Evolutionary conservation across 805 yeast species (phyloP), one percentile per base, ranked within the genome.

Genomic region (Kazachstania africana): DNA sequence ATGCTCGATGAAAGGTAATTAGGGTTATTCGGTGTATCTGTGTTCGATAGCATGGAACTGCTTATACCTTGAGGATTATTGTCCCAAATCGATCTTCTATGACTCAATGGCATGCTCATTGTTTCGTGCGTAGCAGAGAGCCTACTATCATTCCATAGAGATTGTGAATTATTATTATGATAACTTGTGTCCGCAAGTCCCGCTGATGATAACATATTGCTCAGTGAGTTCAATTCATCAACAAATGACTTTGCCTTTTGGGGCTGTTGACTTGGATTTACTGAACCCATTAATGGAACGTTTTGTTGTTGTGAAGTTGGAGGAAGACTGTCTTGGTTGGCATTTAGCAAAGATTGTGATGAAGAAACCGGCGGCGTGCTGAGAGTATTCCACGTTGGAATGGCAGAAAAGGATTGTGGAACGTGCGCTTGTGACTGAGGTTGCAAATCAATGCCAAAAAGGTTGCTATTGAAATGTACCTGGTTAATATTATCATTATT

Each of bases 81-180:
- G 24, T 48, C 50, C 58, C 58, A 53, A 13, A 53, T 51, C 4
- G 58, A 53, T 26, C 40, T 43, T 16, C 44, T 33, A 18, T 37
- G 36, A n/a, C n/a, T n/a, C n/a, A n/a, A n/a, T 3, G 36, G 28
- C 10, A 30, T 10, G 2, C 29, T 13, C 14, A 26, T 28, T 16
- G 27, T 19, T 29, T 29, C 23, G 9, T 29, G 26, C 12, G 21
- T n/a, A 8, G 36, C 19, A 2, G 34, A 31, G 9, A 13, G 6
- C 14, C 29, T 26, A 9, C 39, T 40, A n/a, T 32, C 31, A 24
- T 35, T 37, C 53, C 53, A 48, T 24, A 45, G 22, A 12, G 39
- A 30, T 19, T 33, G 30, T 8, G 38, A 27, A 5, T 23, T 21
- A 10, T 23, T 12, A n/a, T 30, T 26, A 22, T 31, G 33, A 6